phyloP scores from a whole-genome alignment of 192 early-diverging fungal species.

The Allomyces javanicus region DNA sequence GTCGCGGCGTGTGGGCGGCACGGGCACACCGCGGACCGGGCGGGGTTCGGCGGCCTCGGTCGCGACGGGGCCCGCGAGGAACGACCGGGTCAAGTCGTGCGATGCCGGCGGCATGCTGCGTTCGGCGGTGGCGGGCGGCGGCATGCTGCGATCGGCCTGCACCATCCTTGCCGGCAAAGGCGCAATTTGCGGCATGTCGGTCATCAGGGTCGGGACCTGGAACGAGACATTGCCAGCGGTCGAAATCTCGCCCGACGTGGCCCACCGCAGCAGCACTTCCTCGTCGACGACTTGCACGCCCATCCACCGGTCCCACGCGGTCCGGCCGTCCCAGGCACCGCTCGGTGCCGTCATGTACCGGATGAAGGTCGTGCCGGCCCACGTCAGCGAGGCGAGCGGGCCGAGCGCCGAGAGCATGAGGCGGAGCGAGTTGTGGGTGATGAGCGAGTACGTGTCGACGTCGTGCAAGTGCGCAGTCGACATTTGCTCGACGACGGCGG shows the following conservation, averaged over 20 bases:
- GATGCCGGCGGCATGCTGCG: no score
- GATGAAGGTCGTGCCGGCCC: not conserved
- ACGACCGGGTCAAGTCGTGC: no score
- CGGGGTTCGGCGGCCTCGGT: no score
- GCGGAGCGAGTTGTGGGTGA: not conserved
- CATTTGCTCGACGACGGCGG: not conserved
- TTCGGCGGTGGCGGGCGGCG: no score
- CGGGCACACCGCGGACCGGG: no score
- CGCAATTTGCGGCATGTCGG: no score
- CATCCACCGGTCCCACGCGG: not conserved
- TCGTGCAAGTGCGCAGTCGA: not conserved
- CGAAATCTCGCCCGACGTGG: not conserved
- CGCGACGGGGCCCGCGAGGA: no score
- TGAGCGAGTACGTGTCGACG: not conserved
- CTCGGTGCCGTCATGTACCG: not conserved
- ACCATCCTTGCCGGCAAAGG: no score
- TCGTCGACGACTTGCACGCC: not conserved
- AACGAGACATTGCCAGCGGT: no score
- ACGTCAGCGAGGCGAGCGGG: not conserved
- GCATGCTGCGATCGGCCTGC: no score
- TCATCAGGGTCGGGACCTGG: no score
- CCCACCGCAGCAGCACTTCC: not conserved
- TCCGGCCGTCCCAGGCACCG: not conserved
- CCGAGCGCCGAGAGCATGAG: not conserved
- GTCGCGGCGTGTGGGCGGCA: no score